Percentiles rank a stretch among this genome's conserved stretches.
Conservation (phyloP, 345 rosid genomes). For the Salix viminalis region DNA sequence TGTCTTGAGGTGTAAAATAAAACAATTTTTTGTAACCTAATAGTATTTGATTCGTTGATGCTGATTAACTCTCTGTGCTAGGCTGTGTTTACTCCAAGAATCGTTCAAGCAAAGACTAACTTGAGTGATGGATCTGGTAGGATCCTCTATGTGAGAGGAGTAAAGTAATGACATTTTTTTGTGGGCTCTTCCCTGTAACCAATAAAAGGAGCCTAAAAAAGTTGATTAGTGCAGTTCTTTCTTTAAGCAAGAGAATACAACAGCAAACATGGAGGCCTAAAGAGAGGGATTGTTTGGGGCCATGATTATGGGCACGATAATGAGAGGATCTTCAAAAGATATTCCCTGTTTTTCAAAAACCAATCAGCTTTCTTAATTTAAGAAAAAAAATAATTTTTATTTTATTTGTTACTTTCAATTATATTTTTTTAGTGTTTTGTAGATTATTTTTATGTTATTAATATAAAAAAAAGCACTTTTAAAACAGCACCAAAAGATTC, state of each 20-base stretch:
- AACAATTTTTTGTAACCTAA: background rate
- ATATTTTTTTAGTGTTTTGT: fast-evolving
- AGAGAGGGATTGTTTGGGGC: background rate
- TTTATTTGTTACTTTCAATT: too few species aligned
- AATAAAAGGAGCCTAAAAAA: background rate
- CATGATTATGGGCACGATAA: background rate
- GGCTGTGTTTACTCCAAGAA: background rate
- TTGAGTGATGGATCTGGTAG: background rate
- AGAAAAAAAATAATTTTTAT: too few species aligned
- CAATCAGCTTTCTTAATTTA: background rate
- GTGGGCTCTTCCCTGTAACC: background rate
- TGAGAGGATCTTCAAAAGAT: background rate
- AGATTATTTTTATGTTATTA: too few species aligned
- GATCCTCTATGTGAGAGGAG: background rate
- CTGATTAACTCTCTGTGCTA: background rate
- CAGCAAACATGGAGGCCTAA: background rate
- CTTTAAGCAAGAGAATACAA: background rate
- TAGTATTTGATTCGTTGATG: background rate
- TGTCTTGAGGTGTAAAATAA: constrained; percentile 15
- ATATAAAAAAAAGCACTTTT: too few species aligned
- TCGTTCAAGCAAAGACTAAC: background rate
- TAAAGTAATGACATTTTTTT: background rate
- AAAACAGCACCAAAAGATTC: too few species aligned
- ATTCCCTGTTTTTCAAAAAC: background rate
- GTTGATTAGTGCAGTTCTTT: background rate